Evolutionary conservation across 768 basidiomycete species (phyloP).

Genomic region (Cyclocybe aegerita): DNA sequence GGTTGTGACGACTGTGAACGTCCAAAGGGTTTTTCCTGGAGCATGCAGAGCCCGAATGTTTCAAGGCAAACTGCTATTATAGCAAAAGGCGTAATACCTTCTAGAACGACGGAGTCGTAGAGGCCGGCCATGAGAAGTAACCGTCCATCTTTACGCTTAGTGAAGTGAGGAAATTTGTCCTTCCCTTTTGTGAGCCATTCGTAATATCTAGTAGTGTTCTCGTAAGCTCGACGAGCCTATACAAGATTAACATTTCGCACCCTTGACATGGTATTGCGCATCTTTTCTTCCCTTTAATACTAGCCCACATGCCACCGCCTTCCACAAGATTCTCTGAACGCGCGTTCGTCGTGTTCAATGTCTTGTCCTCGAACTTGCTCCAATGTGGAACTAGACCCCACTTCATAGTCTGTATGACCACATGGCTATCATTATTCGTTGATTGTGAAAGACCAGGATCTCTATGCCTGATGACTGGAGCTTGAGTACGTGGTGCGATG

Average conservation of each 20-base stretch:
- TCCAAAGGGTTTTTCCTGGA: slow-evolving; percentile 62
- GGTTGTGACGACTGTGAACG: slow-evolving; percentile 91
- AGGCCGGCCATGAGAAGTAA: slow-evolving; percentile 88
- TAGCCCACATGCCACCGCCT: slow-evolving; percentile 82
- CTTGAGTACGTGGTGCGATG: slow-evolving; percentile 78
- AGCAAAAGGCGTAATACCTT: slow-evolving; percentile 42
- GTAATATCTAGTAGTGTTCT: slow-evolving; percentile 62
- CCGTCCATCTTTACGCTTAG: slow-evolving; percentile 59
- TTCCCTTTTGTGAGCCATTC: slow-evolving; percentile 92
- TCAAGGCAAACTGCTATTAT: neutral
- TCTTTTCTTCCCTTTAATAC: slow-evolving; percentile 76
- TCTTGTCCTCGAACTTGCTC: slow-evolving; percentile 71
- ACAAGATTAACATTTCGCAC: slow-evolving; percentile 15
- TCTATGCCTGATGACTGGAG: slow-evolving; percentile 66
- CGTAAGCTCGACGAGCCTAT: neutral
- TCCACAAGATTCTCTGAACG: slow-evolving; percentile 78
- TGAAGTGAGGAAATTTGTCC: slow-evolving; percentile 79
- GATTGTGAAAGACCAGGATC: slow-evolving; percentile 21
- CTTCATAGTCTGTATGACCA: slow-evolving; percentile 78
- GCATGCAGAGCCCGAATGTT: neutral
- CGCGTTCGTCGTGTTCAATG: slow-evolving; percentile 87
- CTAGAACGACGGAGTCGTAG: slow-evolving; percentile 71
- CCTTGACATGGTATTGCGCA: slow-evolving; percentile 77
- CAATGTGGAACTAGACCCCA: slow-evolving; percentile 92
- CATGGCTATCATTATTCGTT: slow-evolving; percentile 6